Percentiles rank a stretch among this genome's conserved stretches.
Evolutionary conservation across 1,284 basidiomycete genomes (phyloP).

Genomic region (Cystobasidiaceae sp.): DNA sequence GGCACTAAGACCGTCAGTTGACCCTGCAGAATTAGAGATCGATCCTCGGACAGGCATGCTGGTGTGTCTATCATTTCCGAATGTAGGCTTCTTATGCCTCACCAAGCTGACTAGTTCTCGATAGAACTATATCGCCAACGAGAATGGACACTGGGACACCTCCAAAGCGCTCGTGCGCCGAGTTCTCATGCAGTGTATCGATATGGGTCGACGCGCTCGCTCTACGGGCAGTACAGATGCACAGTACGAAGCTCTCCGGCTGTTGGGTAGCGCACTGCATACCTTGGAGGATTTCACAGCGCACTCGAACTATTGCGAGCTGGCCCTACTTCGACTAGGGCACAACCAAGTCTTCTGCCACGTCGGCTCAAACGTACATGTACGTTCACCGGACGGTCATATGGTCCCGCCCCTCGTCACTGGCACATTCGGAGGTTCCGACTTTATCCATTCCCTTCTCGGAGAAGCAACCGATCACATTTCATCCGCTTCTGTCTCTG

Average conservation of each 20-base stretch:
- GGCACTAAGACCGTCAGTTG: conserved; percentile 68
- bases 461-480: conserved; percentile 43
- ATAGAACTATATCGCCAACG: conserved; percentile 86
- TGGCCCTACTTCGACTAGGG: conserved; percentile 63
- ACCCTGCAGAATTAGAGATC: conserved; percentile 76
- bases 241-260: conserved; percentile 68
- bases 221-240: conserved; percentile 49
- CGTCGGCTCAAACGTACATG: conserved; percentile 62
- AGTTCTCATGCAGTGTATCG: conserved; percentile 61
- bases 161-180: conserved; percentile 64
- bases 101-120: conserved; percentile 80
- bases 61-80: conserved; percentile 78
- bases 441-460: conserved; percentile 33
- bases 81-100: conserved; percentile 58
- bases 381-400: conserved; percentile 22
- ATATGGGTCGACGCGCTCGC: conserved; percentile 36
- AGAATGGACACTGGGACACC: conserved; percentile 72
- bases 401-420: conserved; percentile 55
- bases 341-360: conserved; percentile 75
- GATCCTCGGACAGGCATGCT: conserved; percentile 78
- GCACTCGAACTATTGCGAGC: conserved; percentile 54
- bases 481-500: conserved; percentile 75
- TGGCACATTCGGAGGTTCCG: conserved; percentile 74
- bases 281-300: conserved; percentile 75
- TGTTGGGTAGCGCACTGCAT: conserved; percentile 61